Conservation (phyloP, 2,329 filamentous ascomycete genomes). For the Ceratocystis eucalypticola region DNA sequence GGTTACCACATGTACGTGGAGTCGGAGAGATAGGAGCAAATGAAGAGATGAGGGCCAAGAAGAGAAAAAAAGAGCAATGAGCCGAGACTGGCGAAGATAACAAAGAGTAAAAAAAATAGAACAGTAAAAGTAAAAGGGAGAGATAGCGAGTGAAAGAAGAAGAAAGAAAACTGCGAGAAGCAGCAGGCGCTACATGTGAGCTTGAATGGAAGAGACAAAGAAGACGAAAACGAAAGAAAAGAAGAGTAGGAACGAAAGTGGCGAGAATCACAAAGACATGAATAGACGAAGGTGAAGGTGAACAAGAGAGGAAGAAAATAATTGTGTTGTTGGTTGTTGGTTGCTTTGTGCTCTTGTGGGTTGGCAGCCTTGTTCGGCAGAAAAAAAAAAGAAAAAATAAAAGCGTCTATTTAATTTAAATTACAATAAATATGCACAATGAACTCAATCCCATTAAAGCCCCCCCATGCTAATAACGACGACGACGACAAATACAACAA, state of each 20-base stretch:
- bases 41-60: not conserved
- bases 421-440: no score
- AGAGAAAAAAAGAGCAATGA: not conserved
- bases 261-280: not conserved
- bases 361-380: not conserved
- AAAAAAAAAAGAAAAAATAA: not conserved
- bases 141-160: not conserved
- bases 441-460: no score
- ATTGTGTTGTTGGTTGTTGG: not conserved
- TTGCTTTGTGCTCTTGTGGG: not conserved
- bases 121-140: conserved; percentile 9
- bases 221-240: not conserved
- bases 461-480: no score
- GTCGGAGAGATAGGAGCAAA: not conserved
- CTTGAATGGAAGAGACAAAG: not conserved
- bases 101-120: not conserved
- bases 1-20: not conserved
- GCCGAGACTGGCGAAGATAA: not conserved
- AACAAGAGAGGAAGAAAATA: not conserved
- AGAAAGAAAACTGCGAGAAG: not conserved
- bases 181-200: not conserved
- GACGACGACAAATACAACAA: no score
- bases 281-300: not conserved
- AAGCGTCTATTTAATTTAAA: not conserved
- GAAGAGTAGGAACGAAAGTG: not conserved